phyloP scores from a whole-genome alignment of 2,329 filamentous ascomycete genomes.

The Biscogniauxia marginata region DNA sequence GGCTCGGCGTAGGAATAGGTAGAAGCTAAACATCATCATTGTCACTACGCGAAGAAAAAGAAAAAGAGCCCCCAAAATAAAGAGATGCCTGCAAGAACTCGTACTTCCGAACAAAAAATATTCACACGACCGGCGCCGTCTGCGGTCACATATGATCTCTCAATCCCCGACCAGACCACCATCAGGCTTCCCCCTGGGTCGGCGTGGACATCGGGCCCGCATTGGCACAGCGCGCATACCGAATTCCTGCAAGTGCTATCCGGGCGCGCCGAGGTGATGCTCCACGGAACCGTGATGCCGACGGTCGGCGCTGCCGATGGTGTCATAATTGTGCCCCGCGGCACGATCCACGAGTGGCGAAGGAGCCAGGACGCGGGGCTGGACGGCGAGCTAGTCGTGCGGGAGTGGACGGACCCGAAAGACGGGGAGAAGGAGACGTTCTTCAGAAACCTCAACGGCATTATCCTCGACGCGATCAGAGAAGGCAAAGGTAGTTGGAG shows the following conservation, averaged over 20 bases:
- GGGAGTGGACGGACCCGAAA: constrained; percentile 44
- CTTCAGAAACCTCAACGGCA: constrained; percentile 49
- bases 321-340: constrained; percentile 36
- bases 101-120: constrained; percentile 4
- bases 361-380: constrained; percentile 35
- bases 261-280: constrained; percentile 17
- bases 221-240: constrained; percentile 48
- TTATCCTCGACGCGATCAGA: constrained; percentile 31
- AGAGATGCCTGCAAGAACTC: constrained; percentile 2
- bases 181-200: constrained; percentile 44
- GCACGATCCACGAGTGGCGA: constrained; percentile 46
- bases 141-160: constrained; percentile 57
- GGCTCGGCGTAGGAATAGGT: not conserved
- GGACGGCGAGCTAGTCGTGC: constrained; percentile 40
- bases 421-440: constrained; percentile 47
- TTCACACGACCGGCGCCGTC: constrained; percentile 52
- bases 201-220: constrained; percentile 47
- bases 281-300: constrained; percentile 35
- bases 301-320: constrained; percentile 21
- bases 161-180: constrained; percentile 35
- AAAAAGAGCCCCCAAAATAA: no score
- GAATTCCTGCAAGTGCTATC: constrained; percentile 44
- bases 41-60: not conserved
- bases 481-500: constrained; percentile 3
- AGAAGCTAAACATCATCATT: not conserved